Percentiles rank a stretch among this genome's conserved stretches.
These are phyloP conservation scores for Friedmanniomyces simplex DNA, from an alignment of 495 filamentous ascomycete species.

Conservation along the genomic window DNA sequence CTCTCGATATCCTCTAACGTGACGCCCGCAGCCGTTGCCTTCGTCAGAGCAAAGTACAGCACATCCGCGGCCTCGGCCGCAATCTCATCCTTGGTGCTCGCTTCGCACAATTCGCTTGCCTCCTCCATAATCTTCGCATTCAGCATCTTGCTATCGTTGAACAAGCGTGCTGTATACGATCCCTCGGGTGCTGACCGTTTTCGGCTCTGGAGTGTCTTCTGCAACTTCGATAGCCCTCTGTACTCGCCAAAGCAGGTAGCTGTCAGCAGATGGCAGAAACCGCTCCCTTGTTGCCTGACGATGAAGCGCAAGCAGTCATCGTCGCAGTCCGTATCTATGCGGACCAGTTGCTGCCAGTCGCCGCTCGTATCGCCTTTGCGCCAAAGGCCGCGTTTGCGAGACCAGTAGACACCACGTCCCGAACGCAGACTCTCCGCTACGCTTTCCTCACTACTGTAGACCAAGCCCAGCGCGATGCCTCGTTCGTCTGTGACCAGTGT, in stretches of 20 bases:
- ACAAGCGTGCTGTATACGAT: constrained; percentile 87
- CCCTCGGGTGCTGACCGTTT: constrained; percentile 73
- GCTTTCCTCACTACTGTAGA: constrained; percentile 89
- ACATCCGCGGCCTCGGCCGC: constrained; percentile 92
- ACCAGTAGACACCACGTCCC: constrained; percentile 89
- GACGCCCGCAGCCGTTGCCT: constrained; percentile 73
- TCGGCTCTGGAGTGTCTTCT: constrained; percentile 69
- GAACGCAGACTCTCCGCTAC: constrained; percentile 75
- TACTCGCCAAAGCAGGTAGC: constrained; percentile 85
- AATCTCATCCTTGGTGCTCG: constrained; percentile 67
- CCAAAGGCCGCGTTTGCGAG: constrained; percentile 88
- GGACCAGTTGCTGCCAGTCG: constrained; percentile 79
- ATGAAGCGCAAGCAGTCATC: constrained; percentile 82
- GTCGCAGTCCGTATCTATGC: constrained; percentile 82
- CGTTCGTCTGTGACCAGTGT: constrained; percentile 84
- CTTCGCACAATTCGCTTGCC: constrained; percentile 84
- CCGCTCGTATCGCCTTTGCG: constrained; percentile 93
- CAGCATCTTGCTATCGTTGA: constrained; percentile 79
- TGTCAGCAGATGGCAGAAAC: constrained; percentile 91
- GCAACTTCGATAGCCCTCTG: constrained; percentile 67
- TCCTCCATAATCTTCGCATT: constrained; percentile 98
- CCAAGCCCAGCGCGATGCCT: constrained; percentile 74
- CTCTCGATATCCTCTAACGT: constrained; percentile 76
- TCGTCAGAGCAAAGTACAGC: constrained; percentile 89
- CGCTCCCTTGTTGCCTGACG: constrained; percentile 79